Evolutionary conservation across 2,329 filamentous ascomycete species (phyloP), one percentile per base, ranked within the genome.

Genomic region (Cryphonectria japonica): DNA sequence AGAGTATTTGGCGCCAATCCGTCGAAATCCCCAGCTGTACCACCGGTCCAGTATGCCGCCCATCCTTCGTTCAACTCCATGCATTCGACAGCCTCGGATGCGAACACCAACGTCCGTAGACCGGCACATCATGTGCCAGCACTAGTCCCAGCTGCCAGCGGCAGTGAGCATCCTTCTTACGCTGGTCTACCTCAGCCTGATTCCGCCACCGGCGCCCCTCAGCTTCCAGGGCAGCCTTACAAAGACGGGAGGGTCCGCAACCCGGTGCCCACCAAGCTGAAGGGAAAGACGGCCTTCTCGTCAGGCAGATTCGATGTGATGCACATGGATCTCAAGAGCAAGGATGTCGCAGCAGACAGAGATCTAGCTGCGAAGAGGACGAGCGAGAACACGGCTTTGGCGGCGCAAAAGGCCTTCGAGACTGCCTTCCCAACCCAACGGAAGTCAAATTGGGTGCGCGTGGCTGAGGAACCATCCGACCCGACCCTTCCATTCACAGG

Each of bases 251-350:
- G 85, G 34, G 82, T 87, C 19, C 80, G 86, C 70, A 89, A 89
- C 72, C 86, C 88, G 1, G 84, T 91, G 2, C 88, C 89, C 5
- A 88, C 85, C 78, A 90, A 89, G 77, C 81, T 91, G 68, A 88
- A 90, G 76, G 87, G 87, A 72, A 87, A 86, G 74, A 85, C 86
- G 29, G 84, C 86, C 73, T 81, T 82, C 37, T 85, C 84, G 75
- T 87, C 86, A 72, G 88, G 88, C 39, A 89, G 89, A 74, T 91
- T 91, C 77, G 82, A 84, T 62, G 87, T 91, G 57, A 89, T 91
- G 85, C 87, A 89, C 70, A 89, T 91, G 82, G 84, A 86, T 46
- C 81, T 87, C 37, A 76, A 77, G 66, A 32, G 81, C 80, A 69
- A 82, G 80, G 76, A 79, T 73, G 83, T 85, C 70, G 83, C 84